Percentiles rank a stretch among this genome's conserved stretches.
Conservation (phyloP, 2,329 filamentous ascomycete species). For the Neofusicoccum kwambonambiense region DNA sequence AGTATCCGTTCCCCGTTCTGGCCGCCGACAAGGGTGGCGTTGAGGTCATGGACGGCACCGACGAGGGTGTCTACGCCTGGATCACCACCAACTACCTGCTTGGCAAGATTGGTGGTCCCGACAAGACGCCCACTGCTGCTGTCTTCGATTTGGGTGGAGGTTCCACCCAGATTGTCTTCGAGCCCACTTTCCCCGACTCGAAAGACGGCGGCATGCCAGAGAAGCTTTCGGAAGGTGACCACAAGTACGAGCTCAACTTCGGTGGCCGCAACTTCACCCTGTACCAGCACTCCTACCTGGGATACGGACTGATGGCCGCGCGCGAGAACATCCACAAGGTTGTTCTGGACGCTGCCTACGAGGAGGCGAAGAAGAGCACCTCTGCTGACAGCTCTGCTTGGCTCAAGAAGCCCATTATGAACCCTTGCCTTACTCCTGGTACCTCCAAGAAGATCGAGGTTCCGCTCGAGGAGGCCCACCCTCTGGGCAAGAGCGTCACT, state of each 20-base stretch:
- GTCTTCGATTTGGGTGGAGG: constrained; percentile 96
- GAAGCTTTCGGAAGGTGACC: constrained; percentile 82
- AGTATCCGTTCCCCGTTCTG: constrained; percentile 93
- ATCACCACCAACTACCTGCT: constrained; percentile 98
- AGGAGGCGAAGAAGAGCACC: constrained; percentile 51
- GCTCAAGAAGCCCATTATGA: constrained; percentile 68
- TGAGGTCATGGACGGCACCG: constrained; percentile 94
- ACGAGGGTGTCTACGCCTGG: constrained; percentile 98
- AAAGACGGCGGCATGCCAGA: constrained; percentile 77
- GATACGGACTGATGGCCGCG: constrained; percentile 94
- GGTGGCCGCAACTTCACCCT: constrained; percentile 87
- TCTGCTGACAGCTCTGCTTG: constrained; percentile 50
- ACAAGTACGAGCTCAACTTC: constrained; percentile 91
- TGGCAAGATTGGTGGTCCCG: constrained; percentile 92
- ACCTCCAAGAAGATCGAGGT: constrained; percentile 74
- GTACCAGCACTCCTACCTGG: constrained; percentile 97
- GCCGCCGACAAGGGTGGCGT: constrained; percentile 82
- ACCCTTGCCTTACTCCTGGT: constrained; percentile 84
- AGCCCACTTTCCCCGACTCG: constrained; percentile 82
- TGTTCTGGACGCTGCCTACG: constrained; percentile 70
- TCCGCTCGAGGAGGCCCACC: constrained; percentile 64
- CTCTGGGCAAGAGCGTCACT: constrained; percentile 62
- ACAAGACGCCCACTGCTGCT: constrained; percentile 86
- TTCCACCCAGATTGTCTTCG: constrained; percentile 97
- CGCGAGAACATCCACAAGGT: constrained; percentile 79